Conservation (phyloP, 129 eudicot species). For the Mikania micrantha region DNA sequence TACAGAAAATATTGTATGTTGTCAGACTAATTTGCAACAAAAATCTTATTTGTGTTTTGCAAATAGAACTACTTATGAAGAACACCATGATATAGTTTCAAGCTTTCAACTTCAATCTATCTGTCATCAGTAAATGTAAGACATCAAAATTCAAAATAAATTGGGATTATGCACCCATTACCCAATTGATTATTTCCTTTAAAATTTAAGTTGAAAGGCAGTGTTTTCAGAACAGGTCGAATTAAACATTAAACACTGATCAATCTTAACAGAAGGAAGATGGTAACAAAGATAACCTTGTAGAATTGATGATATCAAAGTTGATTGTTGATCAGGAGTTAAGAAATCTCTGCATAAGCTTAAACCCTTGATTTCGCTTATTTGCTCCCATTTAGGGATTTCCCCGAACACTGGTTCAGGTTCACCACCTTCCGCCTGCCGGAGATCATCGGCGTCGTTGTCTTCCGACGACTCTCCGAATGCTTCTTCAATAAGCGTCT, state of each 20-base stretch:
- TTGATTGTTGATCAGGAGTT: constrained; percentile 50
- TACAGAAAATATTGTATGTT: neutral
- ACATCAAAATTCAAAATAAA: no score
- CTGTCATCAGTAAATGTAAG: neutral
- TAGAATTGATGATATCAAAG: constrained; percentile 50
- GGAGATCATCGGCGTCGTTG: constrained; percentile 24
- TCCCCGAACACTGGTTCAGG: constrained; percentile 33
- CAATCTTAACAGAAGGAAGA: neutral
- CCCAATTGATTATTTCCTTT: no score
- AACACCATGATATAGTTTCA: neutral
- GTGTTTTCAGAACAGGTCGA: no score
- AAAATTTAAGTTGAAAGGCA: no score
- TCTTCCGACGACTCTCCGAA: constrained; percentile 49
- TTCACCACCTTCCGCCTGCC: constrained; percentile 1
- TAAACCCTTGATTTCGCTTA: constrained; percentile 50
- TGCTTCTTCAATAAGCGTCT: constrained; percentile 20
- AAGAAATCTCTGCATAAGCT: constrained; percentile 63
- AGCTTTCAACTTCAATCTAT: neutral
- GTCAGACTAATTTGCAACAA: constrained; percentile 4
- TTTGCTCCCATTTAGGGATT: constrained; percentile 49
- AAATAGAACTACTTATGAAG: neutral
- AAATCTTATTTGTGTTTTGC: neutral
- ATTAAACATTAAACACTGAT: neutral
- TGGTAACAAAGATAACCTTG: constrained; percentile 55
- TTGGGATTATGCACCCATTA: no score